Conservation (phyloP, 169 alveolate species). For the Eimeria maxima region DNA sequence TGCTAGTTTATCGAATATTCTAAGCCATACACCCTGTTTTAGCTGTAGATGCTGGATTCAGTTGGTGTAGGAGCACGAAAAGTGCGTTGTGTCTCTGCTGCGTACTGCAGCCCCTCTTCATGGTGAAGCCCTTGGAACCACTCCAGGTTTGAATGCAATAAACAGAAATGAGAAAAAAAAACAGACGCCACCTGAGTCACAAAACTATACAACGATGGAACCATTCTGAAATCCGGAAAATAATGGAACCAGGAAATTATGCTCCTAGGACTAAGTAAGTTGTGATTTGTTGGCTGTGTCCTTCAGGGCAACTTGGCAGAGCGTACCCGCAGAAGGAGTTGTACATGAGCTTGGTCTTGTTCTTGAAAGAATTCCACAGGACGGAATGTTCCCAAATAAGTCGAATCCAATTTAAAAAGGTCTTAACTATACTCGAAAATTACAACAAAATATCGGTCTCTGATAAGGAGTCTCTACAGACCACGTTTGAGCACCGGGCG, state of each 20-base stretch:
- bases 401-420: constrained; percentile 46
- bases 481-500: constrained; percentile 6
- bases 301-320: constrained; percentile 45
- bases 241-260: not conserved
- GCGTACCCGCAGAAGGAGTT: constrained; percentile 65
- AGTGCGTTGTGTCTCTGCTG: constrained; percentile 14
- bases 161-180: not conserved
- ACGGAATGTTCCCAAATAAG: constrained; percentile 42
- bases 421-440: constrained; percentile 4
- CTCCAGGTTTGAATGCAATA: constrained; percentile 17
- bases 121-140: constrained; percentile 53
- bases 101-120: constrained; percentile 38
- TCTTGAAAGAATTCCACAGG: constrained; percentile 12
- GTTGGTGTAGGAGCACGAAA: not conserved
- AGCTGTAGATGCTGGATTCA: too few relatives aligned
- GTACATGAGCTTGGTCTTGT: constrained; percentile 29
- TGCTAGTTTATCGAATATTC: not conserved
- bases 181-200: not conserved
- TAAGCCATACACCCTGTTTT: not conserved
- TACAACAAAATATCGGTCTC: not conserved
- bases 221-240: not conserved
- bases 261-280: not conserved
- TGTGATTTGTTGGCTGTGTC: not conserved
- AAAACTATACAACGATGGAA: not conserved
- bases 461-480: constrained; percentile 6